These are phyloP conservation scores for Litsea cubeba DNA, from an alignment of 164 flowering plant genomes.

Conservation along the genomic window DNA sequence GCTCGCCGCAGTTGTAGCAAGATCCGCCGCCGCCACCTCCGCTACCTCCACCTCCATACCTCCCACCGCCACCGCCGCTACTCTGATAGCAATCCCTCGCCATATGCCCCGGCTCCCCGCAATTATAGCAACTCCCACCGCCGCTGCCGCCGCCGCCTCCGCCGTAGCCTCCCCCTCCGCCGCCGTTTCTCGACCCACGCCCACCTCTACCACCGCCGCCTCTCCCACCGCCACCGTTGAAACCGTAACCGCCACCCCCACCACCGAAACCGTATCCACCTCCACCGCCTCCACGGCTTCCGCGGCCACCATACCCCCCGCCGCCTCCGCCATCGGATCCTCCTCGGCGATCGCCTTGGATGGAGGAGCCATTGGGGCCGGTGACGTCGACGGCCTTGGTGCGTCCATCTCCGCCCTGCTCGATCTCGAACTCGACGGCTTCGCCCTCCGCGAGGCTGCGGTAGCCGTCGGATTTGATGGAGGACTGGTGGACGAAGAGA, in stretches of 20 bases:
- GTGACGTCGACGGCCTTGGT: slow-evolving; percentile 88
- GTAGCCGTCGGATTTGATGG: slow-evolving; percentile 73
- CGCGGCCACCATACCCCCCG: slow-evolving; percentile 25
- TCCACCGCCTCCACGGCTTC: slow-evolving; percentile 27
- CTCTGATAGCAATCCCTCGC: slow-evolving; percentile 33
- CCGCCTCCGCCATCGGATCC: slow-evolving; percentile 37
- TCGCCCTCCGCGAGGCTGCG: slow-evolving; percentile 77
- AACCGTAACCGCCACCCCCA: slow-evolving; percentile 18
- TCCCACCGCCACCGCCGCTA: background rate
- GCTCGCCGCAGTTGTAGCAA: slow-evolving; percentile 20
- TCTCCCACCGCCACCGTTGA: slow-evolving; percentile 30
- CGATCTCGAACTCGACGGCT: slow-evolving; percentile 63
- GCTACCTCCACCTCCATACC: background rate
- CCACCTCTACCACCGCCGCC: slow-evolving; percentile 28
- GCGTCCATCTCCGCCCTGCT: slow-evolving; percentile 49
- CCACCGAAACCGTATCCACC: slow-evolving; percentile 28
- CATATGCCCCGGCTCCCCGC: slow-evolving; percentile 34
- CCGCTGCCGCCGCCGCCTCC: slow-evolving; percentile 11
- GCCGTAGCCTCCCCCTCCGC: slow-evolving; percentile 15
- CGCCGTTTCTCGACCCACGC: slow-evolving; percentile 23
- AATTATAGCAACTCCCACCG: slow-evolving; percentile 11
- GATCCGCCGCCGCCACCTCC: slow-evolving; percentile 10
- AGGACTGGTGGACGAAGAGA: slow-evolving; percentile 90
- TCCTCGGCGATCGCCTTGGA: slow-evolving; percentile 43
- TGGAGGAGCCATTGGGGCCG: slow-evolving; percentile 57